Evolutionary conservation across 176 grass and related monocot genomes (phyloP), one percentile per base, ranked within the genome.

Genomic region (Zea mays): DNA sequence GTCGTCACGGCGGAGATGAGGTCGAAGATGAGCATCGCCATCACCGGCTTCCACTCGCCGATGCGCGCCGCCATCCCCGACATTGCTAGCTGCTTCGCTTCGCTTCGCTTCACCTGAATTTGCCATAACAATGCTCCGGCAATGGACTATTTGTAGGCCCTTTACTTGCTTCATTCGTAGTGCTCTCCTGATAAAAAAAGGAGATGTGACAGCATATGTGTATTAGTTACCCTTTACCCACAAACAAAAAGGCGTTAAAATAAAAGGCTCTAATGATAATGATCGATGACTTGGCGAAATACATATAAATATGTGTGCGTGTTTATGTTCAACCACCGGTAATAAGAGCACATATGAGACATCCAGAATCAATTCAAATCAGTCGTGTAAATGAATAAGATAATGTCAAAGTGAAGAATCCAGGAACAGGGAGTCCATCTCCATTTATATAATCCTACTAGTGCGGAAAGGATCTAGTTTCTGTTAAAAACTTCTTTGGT

Each of bases 1-100:
- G 93, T 98, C 76, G 89, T 94, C 7, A 85, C 92, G 0, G 91
- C 91, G 5, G 87, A 88, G 21, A 83, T 65, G 44, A 88, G 46
- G 68, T 84, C 87, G 27, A 94, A 89, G 4, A 80, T 38, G 43
- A 94, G 65, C 96, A 98, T 94, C 34, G 80, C 85, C 0, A 87
- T 64, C 37, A 86, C 74, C 15, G 91, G 81, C 60, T 75, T 86
- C 94, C 94, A 93, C 83, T 85, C 84, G 5, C 70, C 62, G 10
- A 75, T 40, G 17, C 17, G 20, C 12, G 69, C 78, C 12, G 69
- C 78, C 77, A 86, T 48, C 16, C 51, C 67, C 83, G 48, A 66
- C 78, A 73, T 84, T 56, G 35, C 19, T 73, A 39, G 71, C n/a
- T 66, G 65, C 37, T 48, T 61, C 67, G 6, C 56, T 34, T 33